These are phyloP conservation scores for Pyracantha coccinea DNA, from an alignment of 331 rosid genomes.

Conservation along the genomic window DNA sequence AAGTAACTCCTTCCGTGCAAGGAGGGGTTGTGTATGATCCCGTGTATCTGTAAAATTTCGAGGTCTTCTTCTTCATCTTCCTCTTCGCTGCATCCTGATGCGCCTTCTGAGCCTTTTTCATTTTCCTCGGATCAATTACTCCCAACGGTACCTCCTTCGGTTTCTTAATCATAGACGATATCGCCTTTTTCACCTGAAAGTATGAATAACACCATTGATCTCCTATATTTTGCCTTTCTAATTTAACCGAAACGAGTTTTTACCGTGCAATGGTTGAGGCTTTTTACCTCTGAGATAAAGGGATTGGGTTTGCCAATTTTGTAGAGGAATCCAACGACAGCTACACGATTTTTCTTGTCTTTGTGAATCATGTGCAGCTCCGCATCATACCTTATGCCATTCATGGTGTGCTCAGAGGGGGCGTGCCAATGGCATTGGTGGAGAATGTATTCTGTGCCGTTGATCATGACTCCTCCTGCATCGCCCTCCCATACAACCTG, in stretches of 20 bases:
- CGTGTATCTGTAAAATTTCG: constrained; percentile 45
- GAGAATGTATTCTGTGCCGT: constrained; percentile 19
- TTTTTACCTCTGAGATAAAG: constrained; percentile 23
- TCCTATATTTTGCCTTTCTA: too few species aligned
- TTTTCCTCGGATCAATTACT: constrained; percentile 26
- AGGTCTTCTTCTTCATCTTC: constrained; percentile 16
- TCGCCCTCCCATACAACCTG: constrained; percentile 18
- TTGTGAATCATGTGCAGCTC: constrained; percentile 30
- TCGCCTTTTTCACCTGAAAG: constrained; percentile 32
- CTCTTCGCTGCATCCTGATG: not conserved
- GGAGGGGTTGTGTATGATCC: constrained; percentile 86
- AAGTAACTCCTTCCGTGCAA: constrained; percentile 63
- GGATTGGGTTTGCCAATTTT: constrained; percentile 14
- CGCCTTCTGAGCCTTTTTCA: not conserved
- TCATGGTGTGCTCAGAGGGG: constrained; percentile 21
- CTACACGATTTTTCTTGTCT: constrained; percentile 4
- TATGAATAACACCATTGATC: not conserved
- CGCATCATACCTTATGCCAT: constrained; percentile 25
- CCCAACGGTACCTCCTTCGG: constrained; percentile 22
- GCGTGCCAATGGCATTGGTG: constrained; percentile 31
- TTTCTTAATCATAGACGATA: constrained; percentile 18
- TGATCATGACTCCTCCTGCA: constrained; percentile 22
- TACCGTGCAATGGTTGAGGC: not conserved
- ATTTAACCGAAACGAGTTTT: not conserved
- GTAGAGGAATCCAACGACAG: constrained; percentile 21